These are phyloP conservation scores for Xylariomycetidae sp. DNA, from an alignment of 2,329 filamentous ascomycete genomes.

Conservation along the genomic window DNA sequence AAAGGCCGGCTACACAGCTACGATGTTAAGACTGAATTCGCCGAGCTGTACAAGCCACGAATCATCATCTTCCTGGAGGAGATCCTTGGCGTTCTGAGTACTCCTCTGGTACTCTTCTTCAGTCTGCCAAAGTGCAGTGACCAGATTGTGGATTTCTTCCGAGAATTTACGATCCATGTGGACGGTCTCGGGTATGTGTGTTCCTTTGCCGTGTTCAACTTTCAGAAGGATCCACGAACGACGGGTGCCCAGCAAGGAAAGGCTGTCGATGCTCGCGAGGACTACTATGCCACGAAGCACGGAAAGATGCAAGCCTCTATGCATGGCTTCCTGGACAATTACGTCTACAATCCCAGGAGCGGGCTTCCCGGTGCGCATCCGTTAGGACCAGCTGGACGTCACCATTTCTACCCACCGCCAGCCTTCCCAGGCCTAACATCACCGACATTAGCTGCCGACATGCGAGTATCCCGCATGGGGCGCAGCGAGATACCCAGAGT, in stretches of 20 bases:
- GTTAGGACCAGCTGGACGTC: conserved; percentile 40
- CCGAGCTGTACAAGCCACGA: conserved; percentile 85
- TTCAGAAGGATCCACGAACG: conserved; percentile 68
- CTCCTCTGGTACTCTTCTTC: conserved; percentile 81
- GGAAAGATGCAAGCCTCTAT: conserved; percentile 98
- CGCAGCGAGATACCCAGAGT: conserved; percentile 39
- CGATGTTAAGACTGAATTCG: conserved; percentile 87
- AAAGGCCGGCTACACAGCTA: conserved; percentile 84
- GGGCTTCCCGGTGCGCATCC: conserved; percentile 57
- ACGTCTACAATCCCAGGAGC: conserved; percentile 67
- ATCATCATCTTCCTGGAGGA: conserved; percentile 89
- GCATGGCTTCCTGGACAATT: conserved; percentile 91
- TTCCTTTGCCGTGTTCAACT: conserved; percentile 95
- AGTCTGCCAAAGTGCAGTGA: conserved; percentile 85
- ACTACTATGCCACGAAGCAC: conserved; percentile 93
- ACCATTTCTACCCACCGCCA: conserved; percentile 69
- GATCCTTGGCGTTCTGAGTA: conserved; percentile 84
- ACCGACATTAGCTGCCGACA: conserved; percentile 50
- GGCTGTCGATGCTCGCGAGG: conserved; percentile 66
- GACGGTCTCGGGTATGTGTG: conserved; percentile 95
- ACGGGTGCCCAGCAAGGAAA: conserved; percentile 31
- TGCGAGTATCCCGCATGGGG: conserved; percentile 45
- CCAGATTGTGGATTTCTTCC: conserved; percentile 93
- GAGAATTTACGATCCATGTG: conserved; percentile 94
- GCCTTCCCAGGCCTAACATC: conserved; percentile 66